Evolutionary conservation across 805 yeast species (phyloP).

Genomic region (Grigorovia yakushimaensis): DNA sequence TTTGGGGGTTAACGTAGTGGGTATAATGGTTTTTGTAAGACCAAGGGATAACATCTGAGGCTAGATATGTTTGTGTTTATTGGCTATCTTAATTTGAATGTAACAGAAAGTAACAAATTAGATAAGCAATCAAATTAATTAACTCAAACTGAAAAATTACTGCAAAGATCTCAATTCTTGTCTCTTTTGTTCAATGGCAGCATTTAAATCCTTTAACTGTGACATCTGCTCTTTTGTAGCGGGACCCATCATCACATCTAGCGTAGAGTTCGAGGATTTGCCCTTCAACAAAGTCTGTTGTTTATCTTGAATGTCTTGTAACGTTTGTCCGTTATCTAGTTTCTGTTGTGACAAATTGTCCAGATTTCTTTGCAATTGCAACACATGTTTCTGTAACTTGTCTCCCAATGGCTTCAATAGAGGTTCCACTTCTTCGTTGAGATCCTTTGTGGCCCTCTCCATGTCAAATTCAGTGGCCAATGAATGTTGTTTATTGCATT

Average conservation of each 20-base stretch:
- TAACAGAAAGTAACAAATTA: background rate
- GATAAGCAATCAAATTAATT: background rate
- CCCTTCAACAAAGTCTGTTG: conserved; percentile 5
- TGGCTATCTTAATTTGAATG: too few relatives aligned
- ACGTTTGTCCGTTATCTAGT: conserved; percentile 21
- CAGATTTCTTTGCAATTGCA: conserved; percentile 20
- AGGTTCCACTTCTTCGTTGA: conserved; percentile 27
- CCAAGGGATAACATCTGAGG: too few relatives aligned
- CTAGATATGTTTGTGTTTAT: too few relatives aligned
- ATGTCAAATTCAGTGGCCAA: conserved; percentile 28
- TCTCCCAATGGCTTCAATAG: conserved; percentile 19
- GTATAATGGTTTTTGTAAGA: too few relatives aligned
- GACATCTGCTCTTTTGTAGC: conserved; percentile 26
- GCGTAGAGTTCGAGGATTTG: conserved; percentile 7
- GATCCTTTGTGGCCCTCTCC: conserved; percentile 25
- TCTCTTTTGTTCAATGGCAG: conserved; percentile 6
- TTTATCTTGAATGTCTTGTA: conserved; percentile 5
- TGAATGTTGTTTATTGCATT: conserved; percentile 21
- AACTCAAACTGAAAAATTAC: background rate
- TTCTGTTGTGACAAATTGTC: conserved; percentile 23
- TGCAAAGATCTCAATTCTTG: background rate
- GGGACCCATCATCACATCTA: conserved; percentile 25
- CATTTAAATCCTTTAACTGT: conserved; percentile 18
- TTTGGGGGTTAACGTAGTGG: background rate
- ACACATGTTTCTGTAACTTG: conserved; percentile 20